phyloP scores from a whole-genome alignment of 1,139 yeast genomes.

The Suhomyces bolitotheri region DNA sequence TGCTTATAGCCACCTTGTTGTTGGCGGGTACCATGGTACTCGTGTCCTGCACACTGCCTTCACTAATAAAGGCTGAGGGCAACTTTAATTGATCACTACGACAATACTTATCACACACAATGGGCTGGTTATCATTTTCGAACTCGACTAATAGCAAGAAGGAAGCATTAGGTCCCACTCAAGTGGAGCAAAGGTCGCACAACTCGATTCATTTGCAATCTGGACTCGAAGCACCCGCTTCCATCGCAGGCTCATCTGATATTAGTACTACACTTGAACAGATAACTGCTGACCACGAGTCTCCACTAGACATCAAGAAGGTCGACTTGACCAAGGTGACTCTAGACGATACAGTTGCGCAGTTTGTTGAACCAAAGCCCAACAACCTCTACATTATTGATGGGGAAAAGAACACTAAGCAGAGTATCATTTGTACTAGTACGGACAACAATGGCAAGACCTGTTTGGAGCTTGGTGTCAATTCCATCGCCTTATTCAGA shows the following conservation, averaged over 20 bases:
- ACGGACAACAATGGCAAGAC: constrained; percentile 46
- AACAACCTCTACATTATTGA: constrained; percentile 43
- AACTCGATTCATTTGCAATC: constrained; percentile 24
- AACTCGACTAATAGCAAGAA: constrained; percentile 2
- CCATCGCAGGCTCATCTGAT: constrained; percentile 19
- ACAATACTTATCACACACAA: constrained; percentile 9
- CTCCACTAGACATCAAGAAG: constrained; percentile 16
- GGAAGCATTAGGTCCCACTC: constrained; percentile 15
- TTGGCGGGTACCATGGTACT: background rate
- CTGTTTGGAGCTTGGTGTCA: constrained; percentile 42
- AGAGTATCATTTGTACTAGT: constrained; percentile 47
- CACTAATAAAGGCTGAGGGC: constrained; percentile 3
- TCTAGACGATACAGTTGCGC: constrained; percentile 16
- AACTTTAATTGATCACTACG: background rate
- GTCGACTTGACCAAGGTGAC: constrained; percentile 12
- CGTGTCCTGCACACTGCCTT: constrained; percentile 1
- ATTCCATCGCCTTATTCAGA: constrained; percentile 43
- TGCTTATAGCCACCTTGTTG: constrained; percentile 27
- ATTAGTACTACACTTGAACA: constrained; percentile 42
- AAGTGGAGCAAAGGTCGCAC: constrained; percentile 41
- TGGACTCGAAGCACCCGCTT: constrained; percentile 2
- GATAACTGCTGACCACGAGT: constrained; percentile 23
- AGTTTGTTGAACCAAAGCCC: constrained; percentile 29
- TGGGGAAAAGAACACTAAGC: constrained; percentile 41
- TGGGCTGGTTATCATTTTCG: constrained; percentile 31